Evolutionary conservation across 805 yeast species (phyloP).

Genomic region (Grigorovia humatica): DNA sequence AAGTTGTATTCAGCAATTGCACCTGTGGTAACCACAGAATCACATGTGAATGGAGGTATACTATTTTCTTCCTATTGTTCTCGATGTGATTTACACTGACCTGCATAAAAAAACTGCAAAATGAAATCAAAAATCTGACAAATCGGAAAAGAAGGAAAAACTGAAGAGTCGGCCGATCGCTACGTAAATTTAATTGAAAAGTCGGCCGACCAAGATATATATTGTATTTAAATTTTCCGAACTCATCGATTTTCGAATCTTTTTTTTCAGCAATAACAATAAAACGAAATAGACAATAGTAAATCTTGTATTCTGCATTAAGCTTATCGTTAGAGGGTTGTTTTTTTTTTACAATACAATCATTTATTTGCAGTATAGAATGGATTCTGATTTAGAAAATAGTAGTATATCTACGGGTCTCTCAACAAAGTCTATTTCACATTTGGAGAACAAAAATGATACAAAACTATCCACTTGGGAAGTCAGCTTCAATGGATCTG

Average conservation of each 20-base stretch:
- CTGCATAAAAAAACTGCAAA: no score
- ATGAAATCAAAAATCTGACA: background rate
- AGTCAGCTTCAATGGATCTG: conserved; percentile 17
- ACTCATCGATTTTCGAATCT: background rate
- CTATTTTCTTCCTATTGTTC: no score
- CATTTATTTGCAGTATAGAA: background rate
- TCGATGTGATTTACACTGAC: no score
- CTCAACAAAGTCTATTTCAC: background rate
- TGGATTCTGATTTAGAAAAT: background rate
- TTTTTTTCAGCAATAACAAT: no score
- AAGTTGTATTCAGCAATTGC: no score
- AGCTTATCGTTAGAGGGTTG: no score
- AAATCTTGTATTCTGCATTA: no score
- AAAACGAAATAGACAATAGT: no score
- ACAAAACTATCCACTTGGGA: conserved; percentile 13
- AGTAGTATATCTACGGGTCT: background rate
- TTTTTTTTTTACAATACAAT: no score
- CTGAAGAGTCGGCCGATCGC: background rate
- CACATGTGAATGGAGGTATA: no score
- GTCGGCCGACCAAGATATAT: background rate
- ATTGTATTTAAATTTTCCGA: background rate
- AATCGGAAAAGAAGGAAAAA: background rate
- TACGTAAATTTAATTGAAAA: background rate
- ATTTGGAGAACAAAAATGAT: background rate
- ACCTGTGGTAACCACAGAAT: no score